A percentile compares a stretch with the other conserved stretches of the same genome.
Conservation (phyloP, 1,139 yeast genomes). For the Eremothecium cymbalariae region DNA sequence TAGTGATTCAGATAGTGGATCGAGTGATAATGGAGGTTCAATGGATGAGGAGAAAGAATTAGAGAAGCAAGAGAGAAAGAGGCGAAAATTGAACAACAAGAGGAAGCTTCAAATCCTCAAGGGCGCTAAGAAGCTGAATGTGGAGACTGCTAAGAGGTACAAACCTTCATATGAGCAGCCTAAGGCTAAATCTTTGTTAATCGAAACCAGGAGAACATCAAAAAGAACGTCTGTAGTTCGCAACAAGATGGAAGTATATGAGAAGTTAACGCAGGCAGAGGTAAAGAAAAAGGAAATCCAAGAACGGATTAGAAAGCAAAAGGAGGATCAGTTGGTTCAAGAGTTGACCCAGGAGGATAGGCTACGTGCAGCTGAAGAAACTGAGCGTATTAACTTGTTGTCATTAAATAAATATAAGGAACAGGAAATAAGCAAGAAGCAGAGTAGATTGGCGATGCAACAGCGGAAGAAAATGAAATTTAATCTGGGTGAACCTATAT, state of each 20-base stretch:
- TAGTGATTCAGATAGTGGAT: conserved; percentile 25
- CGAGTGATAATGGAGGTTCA: conserved; percentile 13
- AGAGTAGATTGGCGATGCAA: conserved; percentile 64
- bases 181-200: conserved; percentile 43
- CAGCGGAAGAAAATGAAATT: conserved; percentile 52
- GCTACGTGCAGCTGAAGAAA: conserved; percentile 73
- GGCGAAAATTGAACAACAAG: conserved; percentile 37
- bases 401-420: conserved; percentile 73
- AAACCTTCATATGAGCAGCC: conserved; percentile 27
- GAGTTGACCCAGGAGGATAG: conserved; percentile 81
- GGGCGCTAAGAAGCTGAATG: conserved; percentile 22
- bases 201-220: conserved; percentile 58
- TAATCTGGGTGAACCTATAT: conserved; percentile 23
- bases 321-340: conserved; percentile 37
- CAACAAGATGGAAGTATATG: conserved; percentile 69
- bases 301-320: conserved; percentile 27
- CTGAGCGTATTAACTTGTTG: conserved; percentile 66
- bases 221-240: conserved; percentile 72
- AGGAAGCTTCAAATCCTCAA: conserved; percentile 44
- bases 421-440: conserved; percentile 76
- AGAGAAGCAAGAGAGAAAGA: conserved; percentile 42
- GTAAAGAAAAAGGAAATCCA: conserved; percentile 46
- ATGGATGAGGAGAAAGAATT: conserved; percentile 45
- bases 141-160: conserved; percentile 11
- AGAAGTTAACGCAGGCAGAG: conserved; percentile 65